phyloP scores from a whole-genome alignment of 169 alveolate species.

The Plasmodium vivax region DNA sequence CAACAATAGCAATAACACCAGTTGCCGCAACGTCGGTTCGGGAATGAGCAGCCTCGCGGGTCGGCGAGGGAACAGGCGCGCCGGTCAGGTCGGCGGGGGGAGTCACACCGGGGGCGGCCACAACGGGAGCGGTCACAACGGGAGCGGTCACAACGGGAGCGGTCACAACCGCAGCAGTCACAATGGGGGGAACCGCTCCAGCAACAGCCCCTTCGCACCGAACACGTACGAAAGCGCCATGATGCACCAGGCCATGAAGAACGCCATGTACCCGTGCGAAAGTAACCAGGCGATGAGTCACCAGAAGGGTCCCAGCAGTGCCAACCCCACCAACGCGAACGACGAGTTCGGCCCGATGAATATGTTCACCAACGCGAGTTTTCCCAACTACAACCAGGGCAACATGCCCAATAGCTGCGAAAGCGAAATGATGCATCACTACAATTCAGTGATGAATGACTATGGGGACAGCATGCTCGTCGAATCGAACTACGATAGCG shows the following conservation, averaged over 20 bases:
- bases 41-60: neutral
- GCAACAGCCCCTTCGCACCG: neutral
- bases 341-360: slow-evolving; percentile 10
- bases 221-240: slow-evolving; percentile 5
- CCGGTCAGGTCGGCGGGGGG: neutral
- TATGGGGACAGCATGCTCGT: neutral
- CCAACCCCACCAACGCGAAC: neutral
- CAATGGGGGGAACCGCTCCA: neutral
- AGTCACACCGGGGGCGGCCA: neutral
- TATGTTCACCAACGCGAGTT: slow-evolving; percentile 2
- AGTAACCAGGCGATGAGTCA: neutral
- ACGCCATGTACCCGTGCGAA: neutral
- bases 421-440: neutral
- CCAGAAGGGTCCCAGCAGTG: neutral
- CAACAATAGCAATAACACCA: neutral
- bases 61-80: neutral
- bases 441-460: slow-evolving; percentile 26
- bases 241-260: slow-evolving; percentile 4
- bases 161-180: neutral
- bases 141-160: neutral
- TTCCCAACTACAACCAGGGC: neutral
- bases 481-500: neutral
- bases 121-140: no score
- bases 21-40: neutral
- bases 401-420: slow-evolving; percentile 20